Conservation (phyloP, 768 basidiomycete species). For the Trametes meyenii region DNA sequence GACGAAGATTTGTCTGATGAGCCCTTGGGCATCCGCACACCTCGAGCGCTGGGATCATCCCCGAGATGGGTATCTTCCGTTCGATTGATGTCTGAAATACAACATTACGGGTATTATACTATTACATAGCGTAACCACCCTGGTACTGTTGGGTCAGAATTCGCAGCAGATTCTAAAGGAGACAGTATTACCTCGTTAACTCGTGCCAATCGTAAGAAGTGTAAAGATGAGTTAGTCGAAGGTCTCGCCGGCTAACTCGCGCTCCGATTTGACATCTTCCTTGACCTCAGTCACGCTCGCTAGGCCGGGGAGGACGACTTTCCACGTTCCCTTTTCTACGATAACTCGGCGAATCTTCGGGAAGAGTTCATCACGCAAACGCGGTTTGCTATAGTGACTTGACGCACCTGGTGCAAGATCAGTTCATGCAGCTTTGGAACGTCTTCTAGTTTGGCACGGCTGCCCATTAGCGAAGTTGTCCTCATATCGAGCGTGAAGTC, state of each 20-base stretch:
- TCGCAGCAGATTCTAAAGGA: background rate
- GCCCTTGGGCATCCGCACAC: too few relatives aligned
- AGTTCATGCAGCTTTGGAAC: constrained; percentile 97
- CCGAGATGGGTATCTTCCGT: background rate
- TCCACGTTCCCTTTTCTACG: constrained; percentile 57
- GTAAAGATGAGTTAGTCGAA: background rate
- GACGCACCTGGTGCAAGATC: constrained; percentile 80
- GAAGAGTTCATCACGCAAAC: constrained; percentile 28
- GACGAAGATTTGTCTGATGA: too few relatives aligned
- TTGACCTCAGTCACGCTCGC: constrained; percentile 38
- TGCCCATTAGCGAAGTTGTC: constrained; percentile 91
- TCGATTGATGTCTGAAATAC: constrained; percentile 3
- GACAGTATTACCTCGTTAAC: background rate
- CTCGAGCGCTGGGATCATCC: too few relatives aligned
- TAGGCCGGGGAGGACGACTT: constrained; percentile 68
- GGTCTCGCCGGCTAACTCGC: constrained; percentile 3
- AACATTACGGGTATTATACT: constrained; percentile 1
- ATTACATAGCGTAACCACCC: constrained; percentile 7
- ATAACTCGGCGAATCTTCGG: constrained; percentile 36
- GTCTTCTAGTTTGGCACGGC: constrained; percentile 95
- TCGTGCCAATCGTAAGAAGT: constrained; percentile 4
- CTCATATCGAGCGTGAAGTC: constrained; percentile 86
- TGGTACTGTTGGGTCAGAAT: background rate
- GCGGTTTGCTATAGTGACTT: constrained; percentile 27
- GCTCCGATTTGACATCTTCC: constrained; percentile 37